phyloP scores from a whole-genome alignment of 371 early-diverging fungal genomes.

The Mortierella sp. region DNA sequence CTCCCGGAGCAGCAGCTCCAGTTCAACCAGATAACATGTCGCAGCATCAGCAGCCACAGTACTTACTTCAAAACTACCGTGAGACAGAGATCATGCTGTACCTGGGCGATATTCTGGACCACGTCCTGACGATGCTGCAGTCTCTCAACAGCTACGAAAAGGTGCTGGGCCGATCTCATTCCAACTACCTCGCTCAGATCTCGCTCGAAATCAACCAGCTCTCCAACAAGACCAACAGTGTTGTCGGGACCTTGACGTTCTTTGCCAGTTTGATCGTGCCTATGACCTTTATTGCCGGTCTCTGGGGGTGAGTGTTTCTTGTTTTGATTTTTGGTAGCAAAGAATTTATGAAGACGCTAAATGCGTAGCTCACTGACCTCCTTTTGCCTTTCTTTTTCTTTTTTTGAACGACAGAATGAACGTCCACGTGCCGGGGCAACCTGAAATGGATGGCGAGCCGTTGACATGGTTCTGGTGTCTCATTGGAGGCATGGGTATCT shows the following conservation, averaged over 20 bases:
- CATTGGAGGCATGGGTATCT: conserved; percentile 29
- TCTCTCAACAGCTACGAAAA: conserved; percentile 92
- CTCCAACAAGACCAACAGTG: conserved; percentile 92
- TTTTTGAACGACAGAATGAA: conserved; percentile 32
- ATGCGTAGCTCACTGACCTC: neutral
- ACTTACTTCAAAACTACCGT: conserved; percentile 16
- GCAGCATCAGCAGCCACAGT: neutral
- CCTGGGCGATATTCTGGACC: conserved; percentile 94
- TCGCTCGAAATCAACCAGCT: conserved; percentile 96
- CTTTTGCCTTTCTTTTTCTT: neutral
- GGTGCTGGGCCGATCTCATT: conserved; percentile 91
- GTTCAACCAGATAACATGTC: neutral
- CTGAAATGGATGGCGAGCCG: conserved; percentile 24
- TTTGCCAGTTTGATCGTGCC: conserved; percentile 95
- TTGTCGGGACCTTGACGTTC: conserved; percentile 91
- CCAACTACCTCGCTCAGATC: conserved; percentile 97
- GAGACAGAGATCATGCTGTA: conserved; percentile 81
- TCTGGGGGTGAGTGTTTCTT: conserved; percentile 42
- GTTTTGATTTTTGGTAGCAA: neutral
- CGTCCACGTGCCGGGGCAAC: conserved; percentile 46
- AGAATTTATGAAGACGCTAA: neutral
- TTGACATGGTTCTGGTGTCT: conserved; percentile 45
- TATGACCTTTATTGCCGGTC: conserved; percentile 93
- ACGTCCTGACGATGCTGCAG: conserved; percentile 94
- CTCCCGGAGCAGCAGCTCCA: neutral